Conservation (phyloP, 106 monocot species). For the Hemerocallis citrina region DNA sequence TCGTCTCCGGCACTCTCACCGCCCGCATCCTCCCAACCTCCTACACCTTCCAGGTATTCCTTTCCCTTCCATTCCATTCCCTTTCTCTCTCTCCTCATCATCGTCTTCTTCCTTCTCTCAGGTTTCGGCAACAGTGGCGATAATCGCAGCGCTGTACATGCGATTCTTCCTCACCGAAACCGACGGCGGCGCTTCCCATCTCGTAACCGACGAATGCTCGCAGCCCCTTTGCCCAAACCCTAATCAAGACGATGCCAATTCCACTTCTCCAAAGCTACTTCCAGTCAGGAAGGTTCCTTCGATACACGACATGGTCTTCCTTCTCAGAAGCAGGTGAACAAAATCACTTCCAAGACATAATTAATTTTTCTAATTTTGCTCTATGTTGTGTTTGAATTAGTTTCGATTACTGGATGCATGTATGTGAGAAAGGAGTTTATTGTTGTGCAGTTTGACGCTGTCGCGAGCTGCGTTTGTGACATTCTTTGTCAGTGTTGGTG, state of each 20-base stretch:
- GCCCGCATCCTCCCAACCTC: constrained; percentile 68
- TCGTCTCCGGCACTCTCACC: constrained; percentile 54
- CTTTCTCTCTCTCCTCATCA: neutral
- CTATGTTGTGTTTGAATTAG: neutral
- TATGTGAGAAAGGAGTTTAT: neutral
- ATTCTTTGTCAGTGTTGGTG: constrained; percentile 59
- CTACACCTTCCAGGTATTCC: constrained; percentile 48
- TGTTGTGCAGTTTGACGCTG: constrained; percentile 44
- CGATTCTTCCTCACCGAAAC: constrained; percentile 57
- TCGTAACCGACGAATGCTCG: constrained; percentile 16
- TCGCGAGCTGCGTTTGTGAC: constrained; percentile 56
- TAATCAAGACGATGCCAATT: constrained; percentile 10
- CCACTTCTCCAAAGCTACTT: constrained; percentile 15
- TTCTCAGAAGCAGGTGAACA: constrained; percentile 58
- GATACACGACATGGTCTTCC: constrained; percentile 45
- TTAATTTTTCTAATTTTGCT: neutral
- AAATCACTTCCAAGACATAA: too few species aligned
- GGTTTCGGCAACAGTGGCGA: constrained; percentile 46
- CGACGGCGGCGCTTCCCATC: constrained; percentile 7
- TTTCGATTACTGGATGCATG: neutral
- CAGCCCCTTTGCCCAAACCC: constrained; percentile 23
- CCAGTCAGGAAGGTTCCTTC: constrained; percentile 23
- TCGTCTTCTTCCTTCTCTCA: neutral
- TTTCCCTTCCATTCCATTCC: neutral
- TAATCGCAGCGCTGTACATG: constrained; percentile 58